Evolutionary conservation across 306 rosid genomes (phyloP).

Genomic region (Sindora glabra): DNA sequence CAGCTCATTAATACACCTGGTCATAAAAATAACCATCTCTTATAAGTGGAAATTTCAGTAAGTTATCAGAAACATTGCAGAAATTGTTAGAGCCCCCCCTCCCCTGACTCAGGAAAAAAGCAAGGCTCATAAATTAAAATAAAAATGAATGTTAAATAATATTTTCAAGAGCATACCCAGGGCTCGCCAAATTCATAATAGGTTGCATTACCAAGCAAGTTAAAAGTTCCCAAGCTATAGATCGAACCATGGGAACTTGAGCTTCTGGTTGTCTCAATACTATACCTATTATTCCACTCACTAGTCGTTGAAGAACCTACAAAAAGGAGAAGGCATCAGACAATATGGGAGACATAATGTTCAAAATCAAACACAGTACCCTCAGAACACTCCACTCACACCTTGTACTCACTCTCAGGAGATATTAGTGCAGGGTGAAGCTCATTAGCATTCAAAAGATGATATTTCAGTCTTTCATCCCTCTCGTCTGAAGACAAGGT

Average conservation of each 20-base stretch:
- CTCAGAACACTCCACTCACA: slow-evolving; percentile 79
- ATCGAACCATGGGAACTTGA: slow-evolving; percentile 71
- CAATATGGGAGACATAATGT: slow-evolving; percentile 18
- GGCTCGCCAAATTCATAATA: slow-evolving; percentile 79
- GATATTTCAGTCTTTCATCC: slow-evolving; percentile 85
- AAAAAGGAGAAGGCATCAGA: slow-evolving; percentile 21
- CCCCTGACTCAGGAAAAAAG: background rate
- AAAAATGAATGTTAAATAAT: background rate
- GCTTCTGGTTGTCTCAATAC: slow-evolving; percentile 81
- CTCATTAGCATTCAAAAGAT: slow-evolving; percentile 80
- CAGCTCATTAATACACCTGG: slow-evolving; percentile 85
- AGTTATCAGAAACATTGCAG: background rate
- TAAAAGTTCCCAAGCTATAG: slow-evolving; percentile 81
- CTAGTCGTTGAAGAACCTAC: slow-evolving; percentile 81
- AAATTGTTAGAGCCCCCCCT: background rate
- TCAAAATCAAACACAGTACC: slow-evolving; percentile 14
- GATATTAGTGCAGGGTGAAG: slow-evolving; percentile 93
- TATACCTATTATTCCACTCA: slow-evolving; percentile 76
- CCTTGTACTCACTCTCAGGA: slow-evolving; percentile 99
- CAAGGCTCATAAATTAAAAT: background rate
- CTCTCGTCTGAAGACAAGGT: slow-evolving; percentile 91
- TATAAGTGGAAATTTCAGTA: slow-evolving; percentile 10
- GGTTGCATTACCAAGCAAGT: slow-evolving; percentile 91
- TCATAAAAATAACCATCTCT: slow-evolving; percentile 16
- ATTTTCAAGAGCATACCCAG: slow-evolving; percentile 66